Evolutionary conservation across 2,329 filamentous ascomycete species (phyloP).

Genomic region (Talaromyces sp.): DNA sequence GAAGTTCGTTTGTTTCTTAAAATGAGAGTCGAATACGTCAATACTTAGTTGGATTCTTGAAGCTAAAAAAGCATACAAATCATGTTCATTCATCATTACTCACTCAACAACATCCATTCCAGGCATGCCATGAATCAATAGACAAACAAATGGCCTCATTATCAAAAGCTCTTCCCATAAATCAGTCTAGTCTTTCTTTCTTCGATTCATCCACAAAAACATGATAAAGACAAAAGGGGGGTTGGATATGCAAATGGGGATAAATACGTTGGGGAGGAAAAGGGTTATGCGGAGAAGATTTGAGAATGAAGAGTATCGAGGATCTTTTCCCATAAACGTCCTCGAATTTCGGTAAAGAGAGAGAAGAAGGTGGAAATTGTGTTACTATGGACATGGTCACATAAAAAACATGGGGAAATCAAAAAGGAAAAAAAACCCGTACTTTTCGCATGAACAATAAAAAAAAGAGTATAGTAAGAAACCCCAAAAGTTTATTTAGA

Average conservation of each 20-base stretch:
- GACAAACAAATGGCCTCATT: too few relatives aligned
- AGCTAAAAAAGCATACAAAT: too few relatives aligned
- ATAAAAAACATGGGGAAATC: constrained; percentile 8
- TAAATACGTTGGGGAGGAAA: neutral
- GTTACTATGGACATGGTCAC: constrained; percentile 12
- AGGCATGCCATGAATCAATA: neutral
- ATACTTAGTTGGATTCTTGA: too few relatives aligned
- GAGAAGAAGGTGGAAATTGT: constrained; percentile 8
- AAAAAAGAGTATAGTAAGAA: neutral
- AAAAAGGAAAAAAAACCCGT: neutral
- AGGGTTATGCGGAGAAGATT: neutral
- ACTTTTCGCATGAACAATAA: constrained; percentile 1
- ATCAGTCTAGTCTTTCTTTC: neutral
- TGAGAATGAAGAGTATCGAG: neutral
- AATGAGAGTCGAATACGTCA: too few relatives aligned
- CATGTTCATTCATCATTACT: neutral
- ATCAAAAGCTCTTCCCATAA: neutral
- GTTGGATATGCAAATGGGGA: neutral
- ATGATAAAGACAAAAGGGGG: neutral
- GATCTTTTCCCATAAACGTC: neutral
- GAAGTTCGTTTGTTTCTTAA: neutral
- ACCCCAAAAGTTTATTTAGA: neutral
- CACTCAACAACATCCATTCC: too few relatives aligned
- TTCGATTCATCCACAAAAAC: neutral
- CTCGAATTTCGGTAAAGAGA: neutral